These are phyloP conservation scores for Zelonia costaricensis DNA, from an alignment of 208 protist species.

Conservation along the genomic window DNA sequence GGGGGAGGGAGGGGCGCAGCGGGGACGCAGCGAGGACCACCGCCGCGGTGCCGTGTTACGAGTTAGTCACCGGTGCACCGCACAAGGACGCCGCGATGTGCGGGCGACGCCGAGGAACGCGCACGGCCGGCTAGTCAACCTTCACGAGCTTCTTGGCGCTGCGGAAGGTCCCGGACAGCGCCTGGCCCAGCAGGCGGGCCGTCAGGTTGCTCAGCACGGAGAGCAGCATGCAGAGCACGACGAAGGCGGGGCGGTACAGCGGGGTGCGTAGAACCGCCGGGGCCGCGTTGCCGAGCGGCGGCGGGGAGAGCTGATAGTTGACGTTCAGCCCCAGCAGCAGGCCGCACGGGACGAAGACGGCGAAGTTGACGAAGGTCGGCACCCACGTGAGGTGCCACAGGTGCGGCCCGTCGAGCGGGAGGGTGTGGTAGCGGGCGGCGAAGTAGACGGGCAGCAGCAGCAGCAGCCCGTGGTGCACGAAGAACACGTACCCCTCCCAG, in stretches of 20 bases:
- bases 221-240: constrained; percentile 38
- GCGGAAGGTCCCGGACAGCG: neutral
- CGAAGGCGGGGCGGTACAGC: constrained; percentile 45
- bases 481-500: constrained; percentile 56
- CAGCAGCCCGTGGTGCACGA: constrained; percentile 61
- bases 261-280: constrained; percentile 12
- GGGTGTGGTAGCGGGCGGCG: constrained; percentile 50
- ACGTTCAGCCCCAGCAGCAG: constrained; percentile 71
- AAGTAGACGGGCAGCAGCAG: constrained; percentile 74
- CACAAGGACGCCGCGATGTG: too few relatives aligned
- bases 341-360: constrained; percentile 42
- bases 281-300: constrained; percentile 29
- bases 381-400: constrained; percentile 68
- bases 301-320: constrained; percentile 78
- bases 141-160: neutral
- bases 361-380: constrained; percentile 51
- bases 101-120: too few relatives aligned
- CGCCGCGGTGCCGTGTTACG: too few relatives aligned
- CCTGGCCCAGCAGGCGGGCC: constrained; percentile 14
- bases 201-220: constrained; percentile 31
- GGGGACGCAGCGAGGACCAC: too few relatives aligned
- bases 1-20: too few relatives aligned
- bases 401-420: constrained; percentile 39
- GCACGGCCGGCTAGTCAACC: too few relatives aligned
- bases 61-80: too few relatives aligned